phyloP scores from a whole-genome alignment of 257 asterid genomes.

The Jacaranda mimosifolia region DNA sequence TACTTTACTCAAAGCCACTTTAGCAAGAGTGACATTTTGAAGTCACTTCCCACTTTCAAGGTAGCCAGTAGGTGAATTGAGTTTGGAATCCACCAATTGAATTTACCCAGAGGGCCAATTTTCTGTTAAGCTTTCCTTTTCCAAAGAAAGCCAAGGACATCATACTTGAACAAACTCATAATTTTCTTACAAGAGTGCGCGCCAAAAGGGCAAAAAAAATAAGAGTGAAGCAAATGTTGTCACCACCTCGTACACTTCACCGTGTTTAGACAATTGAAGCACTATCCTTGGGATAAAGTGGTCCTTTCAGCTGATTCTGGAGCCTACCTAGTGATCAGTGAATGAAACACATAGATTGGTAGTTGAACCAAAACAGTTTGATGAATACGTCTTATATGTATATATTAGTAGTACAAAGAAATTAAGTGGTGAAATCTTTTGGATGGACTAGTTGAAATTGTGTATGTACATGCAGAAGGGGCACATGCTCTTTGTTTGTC shows the following conservation, averaged over 20 bases:
- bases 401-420: neutral
- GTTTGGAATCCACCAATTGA: neutral
- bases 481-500: constrained; percentile 33
- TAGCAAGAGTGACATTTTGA: too few relatives aligned
- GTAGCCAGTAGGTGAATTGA: neutral
- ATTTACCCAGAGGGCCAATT: neutral
- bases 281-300: constrained; percentile 13
- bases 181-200: neutral
- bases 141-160: neutral
- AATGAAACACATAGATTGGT: constrained; percentile 13
- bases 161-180: neutral
- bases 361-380: constrained; percentile 22
- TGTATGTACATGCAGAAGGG: neutral
- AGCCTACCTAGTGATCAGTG: neutral
- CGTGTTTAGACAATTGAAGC: constrained; percentile 32
- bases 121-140: neutral
- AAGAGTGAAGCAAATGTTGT: neutral
- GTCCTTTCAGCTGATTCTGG: constrained; percentile 33
- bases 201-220: neutral
- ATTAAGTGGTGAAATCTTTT: neutral
- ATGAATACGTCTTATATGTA: neutral
- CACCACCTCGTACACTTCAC: neutral
- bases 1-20: too few relatives aligned
- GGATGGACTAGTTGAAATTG: neutral
- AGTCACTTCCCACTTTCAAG: too few relatives aligned